phyloP scores from a whole-genome alignment of 2,329 filamentous ascomycete species.

The Mycosphaerella sp. region DNA sequence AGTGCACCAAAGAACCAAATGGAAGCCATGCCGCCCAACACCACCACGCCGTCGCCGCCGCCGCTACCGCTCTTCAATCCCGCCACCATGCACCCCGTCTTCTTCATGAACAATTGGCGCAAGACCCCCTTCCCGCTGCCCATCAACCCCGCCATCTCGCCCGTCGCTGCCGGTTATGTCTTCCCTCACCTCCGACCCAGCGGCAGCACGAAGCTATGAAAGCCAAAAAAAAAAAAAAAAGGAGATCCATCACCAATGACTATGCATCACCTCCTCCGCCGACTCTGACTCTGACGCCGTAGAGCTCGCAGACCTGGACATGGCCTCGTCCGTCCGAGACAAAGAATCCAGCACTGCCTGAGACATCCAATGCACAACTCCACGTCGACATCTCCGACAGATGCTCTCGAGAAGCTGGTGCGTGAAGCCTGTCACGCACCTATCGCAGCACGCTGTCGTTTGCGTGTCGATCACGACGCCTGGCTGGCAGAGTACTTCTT shows the following conservation, averaged over 20 bases:
- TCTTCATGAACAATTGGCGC: conserved; percentile 62
- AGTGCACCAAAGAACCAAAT: conserved; percentile 40
- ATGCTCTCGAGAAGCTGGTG: conserved; percentile 11
- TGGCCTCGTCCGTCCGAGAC: background rate
- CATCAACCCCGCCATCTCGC: conserved; percentile 36
- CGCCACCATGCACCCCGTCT: conserved; percentile 64
- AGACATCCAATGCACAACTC: conserved; percentile 12
- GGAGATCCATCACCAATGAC: conserved; percentile 3
- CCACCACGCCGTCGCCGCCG: background rate
- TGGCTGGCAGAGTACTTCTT: conserved; percentile 12
- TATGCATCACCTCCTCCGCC: background rate
- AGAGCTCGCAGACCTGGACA: background rate
- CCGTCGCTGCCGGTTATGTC: conserved; percentile 43
- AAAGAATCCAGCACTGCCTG: conserved; percentile 11
- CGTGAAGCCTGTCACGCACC: conserved; percentile 15
- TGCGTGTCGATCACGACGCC: conserved; percentile 4
- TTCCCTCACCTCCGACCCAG: conserved; percentile 22
- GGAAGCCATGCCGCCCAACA: conserved; percentile 44
- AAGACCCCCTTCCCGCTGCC: conserved; percentile 47
- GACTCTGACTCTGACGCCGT: background rate
- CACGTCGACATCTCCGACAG: conserved; percentile 17
- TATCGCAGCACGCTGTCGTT: conserved; percentile 20
- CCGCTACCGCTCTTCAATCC: conserved; percentile 43
- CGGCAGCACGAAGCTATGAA: conserved; percentile 25
- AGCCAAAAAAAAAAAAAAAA: background rate